These are phyloP conservation scores for Phytophthora sp. DNA, from an alignment of 352 stramenopile species.

Conservation along the genomic window DNA sequence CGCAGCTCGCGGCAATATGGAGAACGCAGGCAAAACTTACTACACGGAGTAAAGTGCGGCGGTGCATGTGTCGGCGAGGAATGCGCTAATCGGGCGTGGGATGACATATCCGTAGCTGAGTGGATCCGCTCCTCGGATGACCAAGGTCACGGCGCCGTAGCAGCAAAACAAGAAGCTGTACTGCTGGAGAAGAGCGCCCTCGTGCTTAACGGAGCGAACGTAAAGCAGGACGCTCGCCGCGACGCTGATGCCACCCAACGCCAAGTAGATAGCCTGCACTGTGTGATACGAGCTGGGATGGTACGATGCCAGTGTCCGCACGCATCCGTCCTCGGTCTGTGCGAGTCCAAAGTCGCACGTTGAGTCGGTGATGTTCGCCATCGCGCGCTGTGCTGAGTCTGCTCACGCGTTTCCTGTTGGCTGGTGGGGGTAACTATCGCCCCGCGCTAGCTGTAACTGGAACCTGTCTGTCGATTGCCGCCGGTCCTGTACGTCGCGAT, in stretches of 20 bases:
- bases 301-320: conserved; percentile 39
- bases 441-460: conserved; percentile 2
- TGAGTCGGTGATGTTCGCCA: conserved; percentile 43
- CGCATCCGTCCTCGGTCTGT: conserved; percentile 33
- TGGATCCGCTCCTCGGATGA: conserved; percentile 49
- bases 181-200: conserved; percentile 46
- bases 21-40: conserved; percentile 28
- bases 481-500: conserved; percentile 14
- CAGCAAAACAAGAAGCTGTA: conserved; percentile 53
- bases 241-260: conserved; percentile 29
- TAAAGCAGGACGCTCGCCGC: conserved; percentile 43
- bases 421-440: conserved; percentile 27
- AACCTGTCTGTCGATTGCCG: too few species aligned
- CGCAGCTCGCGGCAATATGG: not conserved
- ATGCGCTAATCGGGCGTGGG: conserved; percentile 40
- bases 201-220: conserved; percentile 39
- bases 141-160: conserved; percentile 48
- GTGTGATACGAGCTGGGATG: conserved; percentile 32
- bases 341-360: conserved; percentile 46
- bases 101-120: conserved; percentile 50
- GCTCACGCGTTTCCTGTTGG: conserved; percentile 6
- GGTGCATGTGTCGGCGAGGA: conserved; percentile 54
- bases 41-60: conserved; percentile 57
- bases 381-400: conserved; percentile 11
- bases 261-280: conserved; percentile 42